Conservation (phyloP, 139 green algal species). For the Micractinium conductrix region DNA sequence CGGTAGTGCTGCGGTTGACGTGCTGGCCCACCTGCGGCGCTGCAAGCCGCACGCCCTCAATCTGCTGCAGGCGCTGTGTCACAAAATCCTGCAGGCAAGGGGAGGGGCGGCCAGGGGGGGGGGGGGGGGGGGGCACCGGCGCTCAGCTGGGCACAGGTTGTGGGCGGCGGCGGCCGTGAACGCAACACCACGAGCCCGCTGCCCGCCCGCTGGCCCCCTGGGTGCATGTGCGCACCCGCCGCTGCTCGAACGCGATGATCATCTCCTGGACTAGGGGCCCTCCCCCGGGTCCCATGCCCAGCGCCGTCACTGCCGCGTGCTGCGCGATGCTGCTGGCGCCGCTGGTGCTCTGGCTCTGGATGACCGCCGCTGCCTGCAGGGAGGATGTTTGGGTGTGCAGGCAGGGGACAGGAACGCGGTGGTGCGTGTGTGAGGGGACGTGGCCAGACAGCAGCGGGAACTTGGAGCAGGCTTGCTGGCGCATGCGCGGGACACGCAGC, state of each 20-base stretch:
- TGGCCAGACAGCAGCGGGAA: too few relatives aligned
- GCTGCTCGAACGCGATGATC: constrained; percentile 84
- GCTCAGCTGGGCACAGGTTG: too few relatives aligned
- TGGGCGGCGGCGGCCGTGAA: too few relatives aligned
- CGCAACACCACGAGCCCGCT: too few relatives aligned
- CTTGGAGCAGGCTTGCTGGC: too few relatives aligned
- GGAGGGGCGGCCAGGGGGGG: neutral
- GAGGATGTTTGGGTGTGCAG: too few relatives aligned
- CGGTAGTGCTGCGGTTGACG: too few relatives aligned
- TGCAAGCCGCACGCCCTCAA: constrained; percentile 77
- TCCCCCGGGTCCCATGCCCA: constrained; percentile 81
- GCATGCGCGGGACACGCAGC: too few relatives aligned
- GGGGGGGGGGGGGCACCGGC: neutral
- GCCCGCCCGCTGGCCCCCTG: too few relatives aligned
- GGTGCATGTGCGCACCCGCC: constrained; percentile 55
- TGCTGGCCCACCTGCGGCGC: too few relatives aligned
- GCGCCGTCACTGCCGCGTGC: constrained; percentile 89
- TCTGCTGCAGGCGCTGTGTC: constrained; percentile 66
- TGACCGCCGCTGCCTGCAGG: constrained; percentile 77
- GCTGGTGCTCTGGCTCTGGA: constrained; percentile 94
- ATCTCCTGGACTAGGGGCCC: constrained; percentile 81
- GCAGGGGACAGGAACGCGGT: too few relatives aligned
- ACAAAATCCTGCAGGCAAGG: constrained; percentile 71
- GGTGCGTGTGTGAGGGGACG: too few relatives aligned
- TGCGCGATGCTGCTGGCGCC: constrained; percentile 83